phyloP scores from a whole-genome alignment of 2,329 filamentous ascomycete genomes.

The Trichoderma breve region DNA sequence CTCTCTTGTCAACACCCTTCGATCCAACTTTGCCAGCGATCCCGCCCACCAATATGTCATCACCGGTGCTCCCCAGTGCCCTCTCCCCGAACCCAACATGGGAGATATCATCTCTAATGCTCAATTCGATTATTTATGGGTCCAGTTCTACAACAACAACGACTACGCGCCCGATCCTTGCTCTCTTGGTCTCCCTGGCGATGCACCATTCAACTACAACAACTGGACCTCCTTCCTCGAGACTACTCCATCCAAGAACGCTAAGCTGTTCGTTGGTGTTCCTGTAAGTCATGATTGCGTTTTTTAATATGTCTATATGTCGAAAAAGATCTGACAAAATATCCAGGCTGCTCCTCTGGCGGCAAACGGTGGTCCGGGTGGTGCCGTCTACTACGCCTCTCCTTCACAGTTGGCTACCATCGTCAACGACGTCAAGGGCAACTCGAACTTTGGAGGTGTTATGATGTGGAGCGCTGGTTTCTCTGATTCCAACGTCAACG shows the following conservation, averaged over 20 bases:
- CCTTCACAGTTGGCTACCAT: slow-evolving; percentile 27
- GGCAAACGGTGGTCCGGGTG: slow-evolving; percentile 25
- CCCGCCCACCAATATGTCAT: slow-evolving; percentile 39
- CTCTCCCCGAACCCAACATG: slow-evolving; percentile 39
- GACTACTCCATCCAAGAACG: slow-evolving; percentile 30
- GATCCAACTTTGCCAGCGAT: slow-evolving; percentile 25
- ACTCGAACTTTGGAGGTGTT: slow-evolving; percentile 34
- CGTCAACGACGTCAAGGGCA: slow-evolving; percentile 31
- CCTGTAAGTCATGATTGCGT: neutral
- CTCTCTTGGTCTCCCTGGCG: slow-evolving; percentile 19
- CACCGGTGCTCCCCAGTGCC: slow-evolving; percentile 45
- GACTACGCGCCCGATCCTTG: slow-evolving; percentile 34
- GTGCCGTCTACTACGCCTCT: slow-evolving; percentile 29
- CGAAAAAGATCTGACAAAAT: neutral
- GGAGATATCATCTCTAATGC: slow-evolving; percentile 37
- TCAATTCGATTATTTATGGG: slow-evolving; percentile 37
- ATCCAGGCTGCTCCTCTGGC: slow-evolving; percentile 23
- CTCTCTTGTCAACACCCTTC: slow-evolving; percentile 26
- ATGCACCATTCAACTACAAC: slow-evolving; percentile 37
- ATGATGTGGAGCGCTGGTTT: slow-evolving; percentile 31
- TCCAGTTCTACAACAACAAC: slow-evolving; percentile 50
- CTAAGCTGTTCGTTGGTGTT: slow-evolving; percentile 38
- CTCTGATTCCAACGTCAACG: slow-evolving; percentile 34
- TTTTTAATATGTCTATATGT: too few relatives aligned
- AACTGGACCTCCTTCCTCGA: slow-evolving; percentile 32